Percentiles rank a stretch among this genome's conserved stretches.
Evolutionary conservation across 2,329 filamentous ascomycete genomes (phyloP).

Genomic region (Cercospora sp.): DNA sequence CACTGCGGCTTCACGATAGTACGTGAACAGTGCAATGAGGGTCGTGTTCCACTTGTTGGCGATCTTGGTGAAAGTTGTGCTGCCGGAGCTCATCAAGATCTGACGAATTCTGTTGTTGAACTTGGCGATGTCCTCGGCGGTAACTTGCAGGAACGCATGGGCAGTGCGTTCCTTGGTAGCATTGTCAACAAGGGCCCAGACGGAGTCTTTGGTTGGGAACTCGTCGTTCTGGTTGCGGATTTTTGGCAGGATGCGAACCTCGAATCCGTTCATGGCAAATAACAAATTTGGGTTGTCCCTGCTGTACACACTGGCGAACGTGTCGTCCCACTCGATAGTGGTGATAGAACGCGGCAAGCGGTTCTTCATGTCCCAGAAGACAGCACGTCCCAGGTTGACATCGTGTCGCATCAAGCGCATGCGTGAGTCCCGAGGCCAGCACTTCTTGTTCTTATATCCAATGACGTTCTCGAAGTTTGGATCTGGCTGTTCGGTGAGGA

Average conservation of each 20-base stretch:
- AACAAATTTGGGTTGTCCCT: constrained; percentile 95
- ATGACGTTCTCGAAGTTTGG: constrained; percentile 99
- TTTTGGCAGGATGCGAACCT: constrained; percentile 94
- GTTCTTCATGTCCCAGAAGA: constrained; percentile 99
- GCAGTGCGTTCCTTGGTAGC: constrained; percentile 95
- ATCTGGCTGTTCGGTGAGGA: constrained; percentile 96
- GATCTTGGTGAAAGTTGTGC: constrained; percentile 98
- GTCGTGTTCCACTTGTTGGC: constrained; percentile 99
- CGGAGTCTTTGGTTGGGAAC: constrained; percentile 95
- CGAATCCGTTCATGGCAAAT: constrained; percentile 97
- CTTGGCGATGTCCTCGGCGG: constrained; percentile 95
- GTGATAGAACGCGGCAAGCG: constrained; percentile 90
- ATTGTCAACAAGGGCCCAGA: constrained; percentile 97
- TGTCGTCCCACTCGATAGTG: constrained; percentile 98
- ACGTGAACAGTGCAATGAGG: constrained; percentile 94
- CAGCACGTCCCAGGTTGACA: constrained; percentile 93
- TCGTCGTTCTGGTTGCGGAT: constrained; percentile 93
- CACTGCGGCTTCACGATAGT: constrained; percentile 96
- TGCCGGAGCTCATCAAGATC: constrained; percentile 99
- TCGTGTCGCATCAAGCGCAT: constrained; percentile 99
- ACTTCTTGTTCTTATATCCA: constrained; percentile 98
- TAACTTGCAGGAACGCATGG: constrained; percentile 95
- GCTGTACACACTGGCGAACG: constrained; percentile 96
- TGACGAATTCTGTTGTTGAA: constrained; percentile 99
- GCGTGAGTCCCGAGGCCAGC: constrained; percentile 94